phyloP scores from a whole-genome alignment of 352 stramenopile genomes.

The Phytophthora hybrid region DNA sequence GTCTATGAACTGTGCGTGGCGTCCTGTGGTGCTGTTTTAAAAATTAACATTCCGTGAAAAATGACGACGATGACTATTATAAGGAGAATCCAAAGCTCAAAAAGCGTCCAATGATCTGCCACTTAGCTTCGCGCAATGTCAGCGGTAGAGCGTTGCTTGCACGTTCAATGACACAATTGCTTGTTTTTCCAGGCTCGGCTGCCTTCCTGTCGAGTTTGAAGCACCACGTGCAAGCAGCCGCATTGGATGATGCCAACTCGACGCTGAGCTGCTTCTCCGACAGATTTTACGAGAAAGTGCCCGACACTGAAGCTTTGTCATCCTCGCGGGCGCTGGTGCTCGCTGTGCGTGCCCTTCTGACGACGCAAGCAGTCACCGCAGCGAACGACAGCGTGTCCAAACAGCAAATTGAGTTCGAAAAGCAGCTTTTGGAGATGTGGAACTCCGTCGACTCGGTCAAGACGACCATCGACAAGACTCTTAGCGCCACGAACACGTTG shows the following conservation, averaged over 20 bases:
- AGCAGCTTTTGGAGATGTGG: conserved; percentile 41
- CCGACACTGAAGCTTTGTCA: no score
- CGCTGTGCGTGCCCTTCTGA: no score
- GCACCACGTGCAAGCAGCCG: no score
- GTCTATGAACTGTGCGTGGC: neutral
- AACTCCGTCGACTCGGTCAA: conserved; percentile 39
- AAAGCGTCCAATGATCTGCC: conserved; percentile 49
- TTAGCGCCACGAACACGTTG: conserved; percentile 24
- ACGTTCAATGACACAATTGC: neutral
- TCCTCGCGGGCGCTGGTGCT: no score
- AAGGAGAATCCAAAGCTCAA: conserved; percentile 37
- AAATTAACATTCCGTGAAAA: conserved; percentile 30
- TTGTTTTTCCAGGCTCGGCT: conserved; percentile 28
- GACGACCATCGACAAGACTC: conserved; percentile 37
- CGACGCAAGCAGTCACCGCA: no score
- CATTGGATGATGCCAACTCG: no score
- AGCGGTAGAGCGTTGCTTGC: no score
- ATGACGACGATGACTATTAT: conserved; percentile 20
- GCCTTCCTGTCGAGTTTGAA: conserved; percentile 34
- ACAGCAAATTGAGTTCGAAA: conserved; percentile 36
- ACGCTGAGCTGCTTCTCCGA: no score
- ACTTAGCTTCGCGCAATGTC: conserved; percentile 54
- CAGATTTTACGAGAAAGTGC: no score
- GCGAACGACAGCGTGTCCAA: no score
- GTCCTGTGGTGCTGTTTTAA: neutral